phyloP scores from a whole-genome alignment of 306 rosid species.

The Parietaria judaica region DNA sequence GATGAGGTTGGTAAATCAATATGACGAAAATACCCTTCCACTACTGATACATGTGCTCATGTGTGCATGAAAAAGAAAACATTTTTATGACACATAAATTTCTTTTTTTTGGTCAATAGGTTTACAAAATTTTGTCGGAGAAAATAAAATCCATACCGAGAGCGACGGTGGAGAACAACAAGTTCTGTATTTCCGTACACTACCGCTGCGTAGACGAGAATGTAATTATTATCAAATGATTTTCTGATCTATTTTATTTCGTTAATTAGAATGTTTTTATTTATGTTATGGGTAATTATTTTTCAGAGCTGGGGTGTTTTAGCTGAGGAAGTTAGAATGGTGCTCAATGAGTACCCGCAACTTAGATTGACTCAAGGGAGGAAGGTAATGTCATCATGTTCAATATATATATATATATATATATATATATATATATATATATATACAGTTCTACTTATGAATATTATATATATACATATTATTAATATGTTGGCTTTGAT shows the following conservation, averaged over 20 bases:
- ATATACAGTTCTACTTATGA: background rate
- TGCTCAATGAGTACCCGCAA: slow-evolving; percentile 67
- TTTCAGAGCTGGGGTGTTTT: slow-evolving; percentile 67
- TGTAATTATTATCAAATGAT: slow-evolving; percentile 23
- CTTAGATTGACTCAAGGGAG: slow-evolving; percentile 71
- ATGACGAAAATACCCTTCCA: too few relatives aligned
- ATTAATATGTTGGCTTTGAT: background rate
- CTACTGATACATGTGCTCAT: background rate
- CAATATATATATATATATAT: too few relatives aligned
- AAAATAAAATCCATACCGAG: slow-evolving; percentile 70
- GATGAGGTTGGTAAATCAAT: slow-evolving; percentile 46
- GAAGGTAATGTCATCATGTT: slow-evolving; percentile 30
- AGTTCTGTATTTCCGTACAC: slow-evolving; percentile 85
- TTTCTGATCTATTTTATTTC: background rate
- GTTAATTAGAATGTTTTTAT: background rate
- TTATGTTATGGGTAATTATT: background rate
- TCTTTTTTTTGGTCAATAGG: slow-evolving; percentile 29
- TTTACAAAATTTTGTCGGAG: slow-evolving; percentile 49
- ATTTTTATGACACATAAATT: background rate
- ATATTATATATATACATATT: too few relatives aligned
- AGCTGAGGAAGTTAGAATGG: slow-evolving; percentile 62
- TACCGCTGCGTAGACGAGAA: slow-evolving; percentile 95
- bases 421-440: background rate
- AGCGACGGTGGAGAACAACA: slow-evolving; percentile 81
- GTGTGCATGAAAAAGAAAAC: background rate